phyloP scores from a whole-genome alignment of 352 stramenopile genomes.

The Pythium rishiriense region DNA sequence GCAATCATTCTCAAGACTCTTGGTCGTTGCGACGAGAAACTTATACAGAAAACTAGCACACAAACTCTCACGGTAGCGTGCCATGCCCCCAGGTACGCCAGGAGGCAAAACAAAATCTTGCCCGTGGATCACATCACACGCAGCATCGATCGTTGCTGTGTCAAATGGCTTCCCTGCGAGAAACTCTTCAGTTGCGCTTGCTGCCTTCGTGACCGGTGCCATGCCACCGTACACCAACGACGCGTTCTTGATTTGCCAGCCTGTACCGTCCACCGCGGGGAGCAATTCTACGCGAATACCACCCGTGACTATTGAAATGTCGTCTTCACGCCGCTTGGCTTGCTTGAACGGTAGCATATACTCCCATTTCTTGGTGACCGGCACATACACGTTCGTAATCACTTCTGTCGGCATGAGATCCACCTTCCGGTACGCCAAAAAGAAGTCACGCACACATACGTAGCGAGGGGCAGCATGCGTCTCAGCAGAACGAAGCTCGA shows the following conservation, averaged over 20 bases:
- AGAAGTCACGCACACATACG: slow-evolving; percentile 91
- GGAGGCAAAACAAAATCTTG: slow-evolving; percentile 92
- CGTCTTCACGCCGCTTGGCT: slow-evolving; percentile 93
- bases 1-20: slow-evolving; percentile 52
- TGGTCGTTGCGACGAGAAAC: slow-evolving; percentile 85
- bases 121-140: slow-evolving; percentile 76
- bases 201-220: slow-evolving; percentile 65
- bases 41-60: slow-evolving; percentile 95
- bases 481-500: slow-evolving; percentile 51
- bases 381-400: slow-evolving; percentile 91
- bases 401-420: slow-evolving; percentile 89
- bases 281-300: slow-evolving; percentile 88
- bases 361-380: slow-evolving; percentile 85
- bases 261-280: slow-evolving; percentile 34
- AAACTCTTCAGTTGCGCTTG: slow-evolving; percentile 52
- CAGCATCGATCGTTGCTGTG: slow-evolving; percentile 76
- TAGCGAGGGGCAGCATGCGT: slow-evolving; percentile 31
- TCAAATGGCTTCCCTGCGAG: slow-evolving; percentile 85
- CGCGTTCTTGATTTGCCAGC: slow-evolving; percentile 65
- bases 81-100: slow-evolving; percentile 92
- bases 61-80: slow-evolving; percentile 93
- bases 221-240: slow-evolving; percentile 72
- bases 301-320: slow-evolving; percentile 97
- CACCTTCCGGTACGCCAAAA: slow-evolving; percentile 94
- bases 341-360: slow-evolving; percentile 97